A percentile compares a stretch with the other conserved stretches of the same genome.
phyloP scores from a whole-genome alignment of 2,329 filamentous ascomycete species.

The Phaeosphaeriaceae sp. region DNA sequence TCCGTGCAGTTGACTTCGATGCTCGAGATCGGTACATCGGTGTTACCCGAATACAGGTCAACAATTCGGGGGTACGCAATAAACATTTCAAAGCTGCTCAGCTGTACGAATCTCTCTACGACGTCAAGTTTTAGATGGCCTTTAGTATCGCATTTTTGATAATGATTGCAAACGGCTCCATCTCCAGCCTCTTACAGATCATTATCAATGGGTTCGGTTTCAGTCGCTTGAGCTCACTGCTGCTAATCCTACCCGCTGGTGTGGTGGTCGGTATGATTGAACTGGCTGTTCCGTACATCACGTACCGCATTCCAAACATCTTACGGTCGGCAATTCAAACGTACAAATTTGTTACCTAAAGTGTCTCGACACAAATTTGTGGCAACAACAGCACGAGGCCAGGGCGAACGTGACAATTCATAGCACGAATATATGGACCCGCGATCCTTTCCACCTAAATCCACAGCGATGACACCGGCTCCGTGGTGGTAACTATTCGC shows the following conservation, averaged over 20 bases:
- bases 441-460: too few species aligned
- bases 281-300: too few species aligned
- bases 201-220: conserved; percentile 40
- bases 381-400: too few species aligned
- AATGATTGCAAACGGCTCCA: conserved; percentile 41
- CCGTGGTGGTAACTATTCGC: too few species aligned
- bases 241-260: conserved; percentile 33
- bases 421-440: too few species aligned
- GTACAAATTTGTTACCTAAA: too few species aligned
- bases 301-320: too few species aligned
- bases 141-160: conserved; percentile 35
- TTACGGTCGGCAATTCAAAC: too few species aligned
- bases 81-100: conserved; percentile 72
- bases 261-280: conserved; percentile 32
- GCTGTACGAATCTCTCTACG: conserved; percentile 62
- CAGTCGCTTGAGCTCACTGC: conserved; percentile 32
- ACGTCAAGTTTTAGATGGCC: conserved; percentile 61
- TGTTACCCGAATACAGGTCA: conserved; percentile 72
- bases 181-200: conserved; percentile 38
- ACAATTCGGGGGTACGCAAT: conserved; percentile 76
- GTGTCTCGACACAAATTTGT: too few species aligned
- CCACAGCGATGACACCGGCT: too few species aligned
- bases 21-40: conserved; percentile 55
- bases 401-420: too few species aligned
- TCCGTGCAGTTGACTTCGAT: conserved; percentile 45